Conservation (phyloP, 2,329 filamentous ascomycete species). For the Exophiala bonariae region DNA sequence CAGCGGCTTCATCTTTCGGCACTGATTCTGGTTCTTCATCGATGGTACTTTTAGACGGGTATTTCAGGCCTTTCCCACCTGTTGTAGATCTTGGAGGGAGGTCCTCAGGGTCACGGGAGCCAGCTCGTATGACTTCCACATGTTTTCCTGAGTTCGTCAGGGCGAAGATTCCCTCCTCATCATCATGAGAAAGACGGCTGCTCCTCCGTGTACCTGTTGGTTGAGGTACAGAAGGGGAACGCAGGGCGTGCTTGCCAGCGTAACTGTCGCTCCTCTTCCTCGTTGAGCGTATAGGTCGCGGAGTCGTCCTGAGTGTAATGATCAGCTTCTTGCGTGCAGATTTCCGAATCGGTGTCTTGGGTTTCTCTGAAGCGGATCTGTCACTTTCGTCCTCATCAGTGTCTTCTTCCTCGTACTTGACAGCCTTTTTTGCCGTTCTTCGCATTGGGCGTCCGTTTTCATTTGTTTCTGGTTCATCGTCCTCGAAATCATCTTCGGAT, state of each 20-base stretch:
- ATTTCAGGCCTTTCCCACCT: conserved; percentile 43
- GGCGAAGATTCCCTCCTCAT: conserved; percentile 56
- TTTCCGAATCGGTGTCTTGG: conserved; percentile 12
- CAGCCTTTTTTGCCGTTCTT: conserved; percentile 54
- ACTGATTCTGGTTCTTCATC: conserved; percentile 45
- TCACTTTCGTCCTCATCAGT: conserved; percentile 29
- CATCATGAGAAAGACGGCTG: conserved; percentile 60
- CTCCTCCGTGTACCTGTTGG: conserved; percentile 45
- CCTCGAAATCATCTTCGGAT: conserved; percentile 36
- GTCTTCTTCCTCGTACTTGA: conserved; percentile 58
- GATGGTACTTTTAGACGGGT: conserved; percentile 39
- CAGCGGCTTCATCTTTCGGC: conserved; percentile 29
- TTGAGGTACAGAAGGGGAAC: conserved; percentile 29
- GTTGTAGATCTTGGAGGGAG: conserved; percentile 41
- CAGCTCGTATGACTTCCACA: conserved; percentile 53
- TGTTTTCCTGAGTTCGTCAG: conserved; percentile 62
- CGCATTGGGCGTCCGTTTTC: conserved; percentile 59
- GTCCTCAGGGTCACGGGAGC: conserved; percentile 54
- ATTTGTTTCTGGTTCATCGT: conserved; percentile 51
- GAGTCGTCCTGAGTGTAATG: conserved; percentile 27
- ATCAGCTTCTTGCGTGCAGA: conserved; percentile 32
- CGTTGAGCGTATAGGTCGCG: conserved; percentile 28
- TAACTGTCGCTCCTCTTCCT: conserved; percentile 34
- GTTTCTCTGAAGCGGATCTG: conserved; percentile 28
- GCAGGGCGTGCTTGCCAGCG: conserved; percentile 30